Base-by-base conservation (phyloP, 2,329 filamentous ascomycete species). In the Botryotinia calthae region DNA sequence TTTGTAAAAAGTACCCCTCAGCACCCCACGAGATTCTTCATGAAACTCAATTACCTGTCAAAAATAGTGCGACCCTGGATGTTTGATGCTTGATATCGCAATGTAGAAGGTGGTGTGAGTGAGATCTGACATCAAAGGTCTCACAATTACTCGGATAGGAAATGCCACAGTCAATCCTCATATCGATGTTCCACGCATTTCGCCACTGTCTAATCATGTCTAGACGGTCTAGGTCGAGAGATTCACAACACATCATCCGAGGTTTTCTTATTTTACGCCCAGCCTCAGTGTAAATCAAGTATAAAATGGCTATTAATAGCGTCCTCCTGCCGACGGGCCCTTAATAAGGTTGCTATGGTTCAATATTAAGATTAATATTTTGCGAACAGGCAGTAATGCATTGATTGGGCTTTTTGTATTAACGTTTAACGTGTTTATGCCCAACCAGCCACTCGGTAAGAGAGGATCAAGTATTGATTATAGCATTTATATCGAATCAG, bases 381-480 rank as follows among this genome's bases (percentile, higher is more conserved):
- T 12, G 34, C 7, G 18, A 70, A 51, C 37, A 70, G 69, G 69
- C 69, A 34, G 58, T 71, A 56, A 71, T 71, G 69, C 69, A 71
- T 71, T 71, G 58, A 71, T 71, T 65, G 69, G 69, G 59, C 44
- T 71, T 51, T 22, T 51, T 7, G 37, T 37, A 37, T 37, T 37
- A 37, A 37, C 37, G 37, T 34, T 65, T 65, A 22, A 65, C 69
- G 59, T 59, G n/a, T 71, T 71, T 65, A 71, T 71, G 69, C 69
- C 69, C 69, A 71, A 71, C 46, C 59, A 65, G 61, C 31, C 58
- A 37, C 51, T 40, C 34, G 58, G 56, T 62, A 70, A 61, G 37
- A 31, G 37, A 40, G 56, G 6, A 59, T 31, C 20, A 10, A 51
- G n/a, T 58, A 58, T 28, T 25, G n/a, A 54, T 54, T 54, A 46